Conservation (phyloP, 441 rosid genomes). For the Adansonia gregorii region DNA sequence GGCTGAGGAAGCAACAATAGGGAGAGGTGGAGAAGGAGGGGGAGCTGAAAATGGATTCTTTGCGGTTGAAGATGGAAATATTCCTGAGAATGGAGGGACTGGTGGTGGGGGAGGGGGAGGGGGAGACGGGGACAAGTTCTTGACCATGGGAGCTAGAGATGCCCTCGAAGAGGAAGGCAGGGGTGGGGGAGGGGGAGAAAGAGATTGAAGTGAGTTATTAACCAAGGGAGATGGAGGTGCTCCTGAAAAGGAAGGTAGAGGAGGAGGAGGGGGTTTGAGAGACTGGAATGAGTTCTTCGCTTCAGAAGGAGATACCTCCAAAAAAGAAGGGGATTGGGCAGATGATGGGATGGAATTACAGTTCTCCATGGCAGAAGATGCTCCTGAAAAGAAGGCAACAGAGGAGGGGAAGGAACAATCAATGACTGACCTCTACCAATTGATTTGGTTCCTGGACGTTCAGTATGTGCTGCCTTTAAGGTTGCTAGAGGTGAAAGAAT, state of each 20-base stretch:
- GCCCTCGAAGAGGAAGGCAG: conserved; percentile 30
- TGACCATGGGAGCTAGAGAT: conserved; percentile 33
- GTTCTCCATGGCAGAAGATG: conserved; percentile 15
- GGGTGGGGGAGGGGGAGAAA: conserved; percentile 36
- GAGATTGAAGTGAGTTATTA: conserved; percentile 32
- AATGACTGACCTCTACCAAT: too few relatives aligned
- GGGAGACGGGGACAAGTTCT: conserved; percentile 37
- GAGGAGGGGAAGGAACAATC: too few relatives aligned
- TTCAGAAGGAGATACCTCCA: conserved; percentile 8
- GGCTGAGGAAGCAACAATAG: conserved; percentile 29
- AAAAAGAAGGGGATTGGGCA: conserved; percentile 25
- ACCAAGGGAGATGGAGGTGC: conserved; percentile 31
- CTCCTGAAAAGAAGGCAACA: background rate
- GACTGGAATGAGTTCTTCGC: conserved; percentile 13
- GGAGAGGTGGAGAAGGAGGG: conserved; percentile 44
- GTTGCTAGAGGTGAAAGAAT: conserved; percentile 23
- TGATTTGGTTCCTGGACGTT: conserved; percentile 6
- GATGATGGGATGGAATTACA: conserved; percentile 6
- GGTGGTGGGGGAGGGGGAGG: conserved; percentile 37
- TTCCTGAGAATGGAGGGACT: conserved; percentile 22
- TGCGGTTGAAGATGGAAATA: conserved; percentile 34
- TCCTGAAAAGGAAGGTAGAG: conserved; percentile 22
- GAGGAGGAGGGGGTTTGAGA: conserved; percentile 36
- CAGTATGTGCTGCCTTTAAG: conserved; percentile 20
- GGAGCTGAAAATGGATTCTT: conserved; percentile 39